phyloP scores from a whole-genome alignment of 371 early-diverging fungal genomes.

The Apophysomyces sp. region DNA sequence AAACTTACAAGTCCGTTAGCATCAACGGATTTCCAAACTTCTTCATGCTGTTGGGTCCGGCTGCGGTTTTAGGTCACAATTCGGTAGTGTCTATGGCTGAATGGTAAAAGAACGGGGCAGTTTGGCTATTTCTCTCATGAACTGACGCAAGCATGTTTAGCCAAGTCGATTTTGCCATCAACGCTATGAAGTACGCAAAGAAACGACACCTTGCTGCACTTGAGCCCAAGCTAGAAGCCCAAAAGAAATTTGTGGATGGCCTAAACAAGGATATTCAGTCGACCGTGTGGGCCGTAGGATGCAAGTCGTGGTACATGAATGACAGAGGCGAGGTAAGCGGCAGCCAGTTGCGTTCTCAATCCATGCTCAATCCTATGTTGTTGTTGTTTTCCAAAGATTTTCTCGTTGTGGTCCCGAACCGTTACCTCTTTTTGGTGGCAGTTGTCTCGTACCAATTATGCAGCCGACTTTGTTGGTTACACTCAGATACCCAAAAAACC shows the following conservation, averaged over 20 bases:
- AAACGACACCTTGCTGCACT: constrained; percentile 12
- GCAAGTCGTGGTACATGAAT: constrained; percentile 28
- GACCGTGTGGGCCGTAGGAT: constrained; percentile 26
- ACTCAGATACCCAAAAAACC: not conserved
- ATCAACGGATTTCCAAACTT: constrained; percentile 30
- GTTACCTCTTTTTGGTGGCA: constrained; percentile 22
- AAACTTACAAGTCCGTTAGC: constrained; percentile 23
- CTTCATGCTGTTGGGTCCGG: constrained; percentile 32
- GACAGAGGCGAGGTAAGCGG: constrained; percentile 20
- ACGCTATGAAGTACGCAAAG: constrained; percentile 14
- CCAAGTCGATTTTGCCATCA: constrained; percentile 24
- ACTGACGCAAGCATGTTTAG: constrained; percentile 3
- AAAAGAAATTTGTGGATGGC: constrained; percentile 13
- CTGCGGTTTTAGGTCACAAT: constrained; percentile 29
- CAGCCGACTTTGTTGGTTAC: constrained; percentile 6
- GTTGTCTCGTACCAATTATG: constrained; percentile 4
- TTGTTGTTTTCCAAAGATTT: not conserved
- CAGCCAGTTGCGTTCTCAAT: not conserved
- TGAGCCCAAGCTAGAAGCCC: constrained; percentile 19
- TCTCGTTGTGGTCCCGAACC: constrained; percentile 22
- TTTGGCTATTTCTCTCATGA: not conserved
- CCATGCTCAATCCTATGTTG: not conserved
- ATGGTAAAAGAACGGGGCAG: constrained; percentile 9
- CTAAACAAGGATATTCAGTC: constrained; percentile 13
- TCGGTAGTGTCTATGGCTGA: constrained; percentile 37